Base-by-base conservation (phyloP, 768 basidiomycete species). In the Coprinopsis sp. region DNA sequence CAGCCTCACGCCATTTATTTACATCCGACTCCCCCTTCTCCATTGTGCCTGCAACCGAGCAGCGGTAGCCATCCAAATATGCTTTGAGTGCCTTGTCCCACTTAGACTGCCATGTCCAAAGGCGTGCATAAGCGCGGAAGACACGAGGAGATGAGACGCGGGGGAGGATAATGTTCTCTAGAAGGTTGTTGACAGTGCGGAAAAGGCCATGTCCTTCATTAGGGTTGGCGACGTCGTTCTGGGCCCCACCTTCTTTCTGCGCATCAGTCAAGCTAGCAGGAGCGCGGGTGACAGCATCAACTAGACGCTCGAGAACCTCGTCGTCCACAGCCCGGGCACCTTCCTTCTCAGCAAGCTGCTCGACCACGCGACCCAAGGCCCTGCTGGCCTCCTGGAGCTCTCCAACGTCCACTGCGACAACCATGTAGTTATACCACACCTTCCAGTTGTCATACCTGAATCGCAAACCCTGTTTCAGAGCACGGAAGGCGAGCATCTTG, bases 391-490 rank as follows among this genome's bases (percentile, higher is more conserved):
- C 95, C 1, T 80, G 73, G 39, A 97, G 74, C 60, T 98, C 93
- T 6, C 94, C 95, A 16, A 97, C 87, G 54, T 97, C 92, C 64
- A 96, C 73, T 3, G 90, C 77, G 22, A 98, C 84, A 58, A 96
- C 72, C 85, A 91, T 93, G 71, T 93, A 98, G 71, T 99, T 99
- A 51, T 77, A 76, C 96, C 96, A 99, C 88, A 99, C 94, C 16
- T 91, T 79, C 94, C 95, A 98, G 59, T 92, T 94, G 22, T 90
- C 84, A 62, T 91, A 88, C 39, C 79, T 78, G 63, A 77, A 80
- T 55, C 82, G 84, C 50, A 98, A 76, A 1, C 96, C 94, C 50
- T 91, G 88, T 54, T 87, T 85, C 22, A 99, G 83, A 2, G 96
- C 95, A 14, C 84, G 85, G 74, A 91, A 96, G 1, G 96, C 96